Evolutionary conservation across 306 rosid genomes (phyloP).

Genomic region (Casuarina cunninghamiana): DNA sequence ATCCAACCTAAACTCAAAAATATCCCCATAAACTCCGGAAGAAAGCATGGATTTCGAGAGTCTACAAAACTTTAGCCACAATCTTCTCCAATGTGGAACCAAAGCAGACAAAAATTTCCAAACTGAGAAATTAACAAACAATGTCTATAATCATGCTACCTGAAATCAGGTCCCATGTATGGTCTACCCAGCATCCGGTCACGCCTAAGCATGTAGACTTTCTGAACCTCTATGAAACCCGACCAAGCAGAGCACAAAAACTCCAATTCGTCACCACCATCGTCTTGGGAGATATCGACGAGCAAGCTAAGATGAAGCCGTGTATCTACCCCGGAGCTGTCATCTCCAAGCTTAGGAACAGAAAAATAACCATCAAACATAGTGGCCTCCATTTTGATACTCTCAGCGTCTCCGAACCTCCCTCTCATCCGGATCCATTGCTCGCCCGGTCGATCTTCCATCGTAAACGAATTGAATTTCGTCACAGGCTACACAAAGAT

Average conservation of each 20-base stretch:
- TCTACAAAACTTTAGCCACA: slow-evolving; percentile 3
- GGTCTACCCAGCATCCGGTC: slow-evolving; percentile 44
- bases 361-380: slow-evolving; percentile 72
- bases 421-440: slow-evolving; percentile 64
- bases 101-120: background rate
- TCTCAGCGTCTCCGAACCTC: slow-evolving; percentile 57
- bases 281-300: slow-evolving; percentile 67
- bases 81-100: background rate
- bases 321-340: slow-evolving; percentile 48
- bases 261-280: slow-evolving; percentile 48
- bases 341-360: slow-evolving; percentile 56
- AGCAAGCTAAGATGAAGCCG: slow-evolving; percentile 68
- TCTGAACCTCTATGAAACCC: slow-evolving; percentile 56
- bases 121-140: slow-evolving; percentile 1
- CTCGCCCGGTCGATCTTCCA: slow-evolving; percentile 73
- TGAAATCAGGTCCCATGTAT: slow-evolving; percentile 73
- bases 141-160: slow-evolving; percentile 36
- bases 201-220: slow-evolving; percentile 49
- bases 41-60: background rate
- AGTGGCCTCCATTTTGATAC: slow-evolving; percentile 68
- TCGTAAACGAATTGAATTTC: slow-evolving; percentile 56
- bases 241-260: slow-evolving; percentile 88
- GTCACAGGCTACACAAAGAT: slow-evolving; percentile 45
- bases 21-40: background rate
- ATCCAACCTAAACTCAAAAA: slow-evolving; percentile 19